Percentiles rank a stretch among this genome's conserved stretches.
These are phyloP conservation scores for Pascua sp. DNA, from an alignment of 1,284 basidiomycete genomes.

Conservation along the genomic window DNA sequence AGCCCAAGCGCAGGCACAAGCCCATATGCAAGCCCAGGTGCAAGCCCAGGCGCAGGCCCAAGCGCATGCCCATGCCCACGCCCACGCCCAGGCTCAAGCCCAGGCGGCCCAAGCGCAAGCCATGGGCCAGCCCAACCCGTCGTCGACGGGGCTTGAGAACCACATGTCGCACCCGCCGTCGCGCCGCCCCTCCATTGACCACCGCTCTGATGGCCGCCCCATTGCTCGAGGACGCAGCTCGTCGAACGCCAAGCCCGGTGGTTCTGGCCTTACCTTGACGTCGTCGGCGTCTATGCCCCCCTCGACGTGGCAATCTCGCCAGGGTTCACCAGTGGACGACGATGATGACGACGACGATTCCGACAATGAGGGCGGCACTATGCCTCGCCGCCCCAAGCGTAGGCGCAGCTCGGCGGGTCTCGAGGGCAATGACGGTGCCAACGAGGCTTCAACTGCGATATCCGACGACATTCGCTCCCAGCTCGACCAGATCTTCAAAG, in stretches of 20 bases:
- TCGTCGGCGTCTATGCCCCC: constrained; percentile 29
- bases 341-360: constrained; percentile 37
- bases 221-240: constrained; percentile 37
- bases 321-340: constrained; percentile 31
- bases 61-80: constrained; percentile 6
- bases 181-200: constrained; percentile 13
- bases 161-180: constrained; percentile 14
- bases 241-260: constrained; percentile 33
- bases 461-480: constrained; percentile 67
- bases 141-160: background rate
- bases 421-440: constrained; percentile 16
- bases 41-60: constrained; percentile 15
- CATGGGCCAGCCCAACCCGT: no score
- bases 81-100: constrained; percentile 9
- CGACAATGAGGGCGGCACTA: constrained; percentile 37
- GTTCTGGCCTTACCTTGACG: constrained; percentile 6
- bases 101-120: constrained; percentile 9
- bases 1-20: constrained; percentile 5
- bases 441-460: constrained; percentile 26
- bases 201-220: constrained; percentile 39
- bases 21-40: constrained; percentile 4
- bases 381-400: constrained; percentile 33
- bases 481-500: constrained; percentile 87
- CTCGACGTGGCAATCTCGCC: constrained; percentile 43
- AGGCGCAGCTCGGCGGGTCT: constrained; percentile 36